A percentile compares a stretch with the other conserved stretches of the same genome.
These are phyloP conservation scores for Terfezia claveryi DNA, from an alignment of 495 filamentous ascomycete genomes.

Conservation along the genomic window DNA sequence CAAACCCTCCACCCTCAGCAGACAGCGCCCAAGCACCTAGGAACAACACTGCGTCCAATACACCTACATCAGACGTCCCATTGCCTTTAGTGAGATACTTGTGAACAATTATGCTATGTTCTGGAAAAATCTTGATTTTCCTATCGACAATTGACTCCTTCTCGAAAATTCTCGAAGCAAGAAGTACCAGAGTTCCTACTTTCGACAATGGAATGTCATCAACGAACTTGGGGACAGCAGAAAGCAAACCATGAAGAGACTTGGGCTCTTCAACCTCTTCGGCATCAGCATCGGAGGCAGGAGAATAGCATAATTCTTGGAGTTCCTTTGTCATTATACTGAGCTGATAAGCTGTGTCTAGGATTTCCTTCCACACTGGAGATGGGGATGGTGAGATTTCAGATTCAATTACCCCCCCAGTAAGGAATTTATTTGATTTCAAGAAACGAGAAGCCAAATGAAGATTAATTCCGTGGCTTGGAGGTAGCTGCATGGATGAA, in stretches of 20 bases:
- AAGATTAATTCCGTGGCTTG: background rate
- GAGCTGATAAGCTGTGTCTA: background rate
- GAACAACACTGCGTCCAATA: slow-evolving; percentile 17
- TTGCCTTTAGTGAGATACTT: slow-evolving; percentile 26
- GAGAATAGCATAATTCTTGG: slow-evolving; percentile 15
- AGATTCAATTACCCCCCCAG: background rate
- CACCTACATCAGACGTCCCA: slow-evolving; percentile 18
- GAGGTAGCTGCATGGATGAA: background rate
- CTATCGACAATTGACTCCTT: slow-evolving; percentile 22
- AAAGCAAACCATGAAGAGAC: slow-evolving; percentile 19
- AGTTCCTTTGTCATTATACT: slow-evolving; percentile 30
- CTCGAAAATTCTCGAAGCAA: slow-evolving; percentile 29
- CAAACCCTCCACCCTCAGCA: slow-evolving; percentile 8
- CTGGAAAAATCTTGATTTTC: slow-evolving; percentile 37
- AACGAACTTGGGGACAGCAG: slow-evolving; percentile 19
- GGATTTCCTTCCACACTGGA: background rate
- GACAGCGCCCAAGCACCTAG: slow-evolving; percentile 10
- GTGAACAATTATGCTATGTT: slow-evolving; percentile 35
- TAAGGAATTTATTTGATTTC: background rate
- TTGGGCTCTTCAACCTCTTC: slow-evolving; percentile 12
- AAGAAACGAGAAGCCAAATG: background rate
- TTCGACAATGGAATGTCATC: slow-evolving; percentile 55
- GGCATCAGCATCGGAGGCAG: slow-evolving; percentile 9
- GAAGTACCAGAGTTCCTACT: slow-evolving; percentile 41
- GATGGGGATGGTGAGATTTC: background rate